Base-by-base conservation (phyloP, 495 filamentous ascomycete genomes). In the Cryomyces antarcticus region DNA sequence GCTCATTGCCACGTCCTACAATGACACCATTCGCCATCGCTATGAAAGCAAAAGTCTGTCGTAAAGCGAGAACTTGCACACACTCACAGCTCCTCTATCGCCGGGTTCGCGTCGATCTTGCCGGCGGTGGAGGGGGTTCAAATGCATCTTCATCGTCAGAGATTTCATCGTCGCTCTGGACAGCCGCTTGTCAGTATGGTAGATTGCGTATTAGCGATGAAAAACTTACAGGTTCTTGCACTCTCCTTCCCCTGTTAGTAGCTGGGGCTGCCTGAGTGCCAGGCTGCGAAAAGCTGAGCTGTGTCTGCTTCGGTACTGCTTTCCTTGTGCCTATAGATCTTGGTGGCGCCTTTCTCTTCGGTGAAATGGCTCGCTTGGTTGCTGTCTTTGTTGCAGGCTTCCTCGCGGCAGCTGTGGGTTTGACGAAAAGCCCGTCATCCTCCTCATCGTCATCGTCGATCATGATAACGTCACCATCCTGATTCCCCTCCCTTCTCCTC, bases 111-210 rank as follows among this genome's bases (percentile, higher is more conserved):
- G 44, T 41, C 12, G 45, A 31, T 28, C 52, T 50, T 37, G 56
- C 49, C 24, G 50, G 46, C 7, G 52, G 39, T 30, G 63, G 55
- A 41, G 66, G 59, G 28, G 69, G 65, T 58, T 89, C 83, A 61
- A 89, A 88, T 2, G 80, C 83, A 62, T 93, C 84, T 46, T 80
- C 73, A 30, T 72, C 72, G 27, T 75, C 75, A 1, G 68, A 72
- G 4, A 83, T 81, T 42, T 79, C 69, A 47, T 72, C 80, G 50
- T 83, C 81, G 46, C 81, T 79, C 41, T 82, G 77, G 44, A 41
- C 39, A 24, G 17, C 17, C 17, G 17, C 17, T 24, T 24, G 17
- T 24, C 17, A 24, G 17, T 24, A 2, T 24, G 17, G 17, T 24
- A 24, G 17, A 24, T 24, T 24, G 17, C 17, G 17, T 24, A 24